phyloP scores from a whole-genome alignment of 176 grass and related monocot genomes.

The Musa itinerans region DNA sequence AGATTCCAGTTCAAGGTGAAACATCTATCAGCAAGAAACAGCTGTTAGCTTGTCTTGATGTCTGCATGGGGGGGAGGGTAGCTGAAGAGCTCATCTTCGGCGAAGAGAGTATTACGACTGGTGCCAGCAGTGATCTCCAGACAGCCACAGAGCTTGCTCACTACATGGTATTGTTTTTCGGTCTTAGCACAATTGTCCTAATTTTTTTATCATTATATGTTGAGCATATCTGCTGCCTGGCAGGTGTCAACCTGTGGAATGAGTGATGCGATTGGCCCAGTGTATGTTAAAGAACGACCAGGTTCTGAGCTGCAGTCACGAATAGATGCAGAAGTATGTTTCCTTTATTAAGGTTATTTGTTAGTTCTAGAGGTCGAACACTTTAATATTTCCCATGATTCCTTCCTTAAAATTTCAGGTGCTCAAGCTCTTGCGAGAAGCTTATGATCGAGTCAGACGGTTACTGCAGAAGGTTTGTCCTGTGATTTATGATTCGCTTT shows the following conservation, averaged over 20 bases:
- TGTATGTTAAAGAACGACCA: conserved; percentile 76
- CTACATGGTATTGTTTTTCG: conserved; percentile 66
- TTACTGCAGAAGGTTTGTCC: conserved; percentile 77
- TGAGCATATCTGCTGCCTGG: conserved; percentile 1
- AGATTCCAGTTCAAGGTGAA: conserved; percentile 91
- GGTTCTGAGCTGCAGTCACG: conserved; percentile 96
- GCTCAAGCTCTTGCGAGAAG: conserved; percentile 86
- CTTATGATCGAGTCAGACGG: conserved; percentile 74
- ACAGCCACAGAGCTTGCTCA: conserved; percentile 95
- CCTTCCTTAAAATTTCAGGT: conserved; percentile 41
- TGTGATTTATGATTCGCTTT: neutral
- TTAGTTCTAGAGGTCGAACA: neutral
- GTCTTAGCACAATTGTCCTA: neutral
- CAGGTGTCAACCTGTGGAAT: conserved; percentile 99
- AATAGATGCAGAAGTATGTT: conserved; percentile 83
- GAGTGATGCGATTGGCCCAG: conserved; percentile 82
- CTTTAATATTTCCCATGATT: conserved; percentile 3
- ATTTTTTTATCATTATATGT: conserved; percentile 14
- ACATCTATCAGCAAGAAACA: conserved; percentile 98
- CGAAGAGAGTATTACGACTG: conserved; percentile 89
- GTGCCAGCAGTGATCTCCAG: conserved; percentile 87
- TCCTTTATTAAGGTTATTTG: neutral
- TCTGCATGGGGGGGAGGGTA: conserved; percentile 97
- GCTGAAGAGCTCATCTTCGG: conserved; percentile 98
- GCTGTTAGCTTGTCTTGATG: conserved; percentile 86